Percentiles rank a stretch among this genome's conserved stretches.
These are phyloP conservation scores for Malassezia dermatis DNA, from an alignment of 1,284 basidiomycete genomes.

Conservation along the genomic window DNA sequence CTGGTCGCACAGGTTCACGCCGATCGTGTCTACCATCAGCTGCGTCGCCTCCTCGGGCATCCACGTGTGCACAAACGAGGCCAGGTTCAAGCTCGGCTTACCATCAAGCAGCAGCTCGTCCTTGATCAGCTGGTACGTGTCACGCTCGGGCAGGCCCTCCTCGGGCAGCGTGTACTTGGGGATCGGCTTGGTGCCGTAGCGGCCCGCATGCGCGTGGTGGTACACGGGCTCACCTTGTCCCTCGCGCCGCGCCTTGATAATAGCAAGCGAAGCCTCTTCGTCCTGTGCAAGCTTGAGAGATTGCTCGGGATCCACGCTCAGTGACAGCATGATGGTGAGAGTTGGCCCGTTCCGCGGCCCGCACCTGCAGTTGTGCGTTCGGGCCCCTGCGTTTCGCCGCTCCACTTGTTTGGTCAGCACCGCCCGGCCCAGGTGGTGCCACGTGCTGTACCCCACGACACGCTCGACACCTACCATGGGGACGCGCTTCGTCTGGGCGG, in stretches of 20 bases:
- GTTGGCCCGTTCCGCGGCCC: not conserved
- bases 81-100: constrained; percentile 67
- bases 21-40: constrained; percentile 55
- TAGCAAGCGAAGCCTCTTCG: constrained; percentile 27
- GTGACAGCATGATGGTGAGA: constrained; percentile 28
- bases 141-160: constrained; percentile 48
- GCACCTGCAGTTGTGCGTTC: not conserved
- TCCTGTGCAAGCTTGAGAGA: constrained; percentile 30
- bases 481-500: not conserved
- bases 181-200: constrained; percentile 36
- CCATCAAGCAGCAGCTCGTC: constrained; percentile 62
- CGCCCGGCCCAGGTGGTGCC: not conserved
- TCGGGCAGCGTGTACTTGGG: constrained; percentile 50
- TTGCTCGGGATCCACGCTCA: constrained; percentile 38
- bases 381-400: not conserved
- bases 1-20: constrained; percentile 66
- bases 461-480: not conserved
- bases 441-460: not conserved
- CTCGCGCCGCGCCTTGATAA: constrained; percentile 17
- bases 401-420: not conserved
- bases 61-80: constrained; percentile 55
- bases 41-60: constrained; percentile 51
- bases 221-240: constrained; percentile 15
- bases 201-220: constrained; percentile 26
- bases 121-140: constrained; percentile 58